These are phyloP conservation scores for Aspergillus awamori DNA, from an alignment of 2,329 filamentous ascomycete genomes.

Conservation along the genomic window DNA sequence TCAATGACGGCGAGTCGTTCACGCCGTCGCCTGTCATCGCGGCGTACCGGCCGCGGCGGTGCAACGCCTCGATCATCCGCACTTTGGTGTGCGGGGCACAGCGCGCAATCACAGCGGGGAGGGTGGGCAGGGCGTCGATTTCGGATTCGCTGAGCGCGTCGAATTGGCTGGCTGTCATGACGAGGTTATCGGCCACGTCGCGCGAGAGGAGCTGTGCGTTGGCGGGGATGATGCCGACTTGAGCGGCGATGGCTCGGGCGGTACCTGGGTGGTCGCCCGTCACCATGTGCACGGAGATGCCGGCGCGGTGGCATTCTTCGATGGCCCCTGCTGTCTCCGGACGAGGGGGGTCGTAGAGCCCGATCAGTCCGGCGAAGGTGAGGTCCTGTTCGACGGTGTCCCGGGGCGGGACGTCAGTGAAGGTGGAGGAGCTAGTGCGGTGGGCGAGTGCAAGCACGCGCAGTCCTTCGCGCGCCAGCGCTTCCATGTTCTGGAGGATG, in stretches of 20 bases:
- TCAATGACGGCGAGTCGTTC: slow-evolving; percentile 82
- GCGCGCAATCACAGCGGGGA: slow-evolving; percentile 62
- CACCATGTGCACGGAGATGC: slow-evolving; percentile 80
- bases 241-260: slow-evolving; percentile 73
- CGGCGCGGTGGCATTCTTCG: slow-evolving; percentile 69
- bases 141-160: slow-evolving; percentile 74
- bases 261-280: slow-evolving; percentile 82
- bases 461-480: slow-evolving; percentile 66
- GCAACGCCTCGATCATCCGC: slow-evolving; percentile 73
- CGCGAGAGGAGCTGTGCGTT: slow-evolving; percentile 63
- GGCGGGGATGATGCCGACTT: slow-evolving; percentile 74
- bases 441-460: slow-evolving; percentile 70
- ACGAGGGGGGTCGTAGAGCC: slow-evolving; percentile 84
- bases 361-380: slow-evolving; percentile 76
- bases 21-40: slow-evolving; percentile 91
- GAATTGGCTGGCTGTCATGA: slow-evolving; percentile 77
- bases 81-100: slow-evolving; percentile 70
- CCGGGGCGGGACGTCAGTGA: slow-evolving; percentile 47
- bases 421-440: slow-evolving; percentile 18
- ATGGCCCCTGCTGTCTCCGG: slow-evolving; percentile 76
- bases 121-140: slow-evolving; percentile 62
- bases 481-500: slow-evolving; percentile 70
- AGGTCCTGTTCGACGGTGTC: slow-evolving; percentile 68
- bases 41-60: slow-evolving; percentile 67
- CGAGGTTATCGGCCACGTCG: slow-evolving; percentile 67